phyloP scores from a whole-genome alignment of 2,329 filamentous ascomycete species.

The Didymella pinodella region DNA sequence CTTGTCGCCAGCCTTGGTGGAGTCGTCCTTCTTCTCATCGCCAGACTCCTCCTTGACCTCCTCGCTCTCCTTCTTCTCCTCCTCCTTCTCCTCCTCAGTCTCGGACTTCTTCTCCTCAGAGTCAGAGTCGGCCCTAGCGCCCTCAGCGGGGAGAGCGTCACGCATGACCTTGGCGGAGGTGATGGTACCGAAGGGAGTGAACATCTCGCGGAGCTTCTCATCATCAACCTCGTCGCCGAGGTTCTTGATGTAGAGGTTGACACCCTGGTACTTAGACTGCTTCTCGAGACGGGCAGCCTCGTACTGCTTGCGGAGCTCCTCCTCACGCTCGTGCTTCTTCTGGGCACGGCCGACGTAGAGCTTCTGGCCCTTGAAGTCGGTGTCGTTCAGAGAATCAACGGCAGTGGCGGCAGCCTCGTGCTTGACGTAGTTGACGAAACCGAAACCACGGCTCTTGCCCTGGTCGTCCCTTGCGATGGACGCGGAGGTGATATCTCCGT shows the following conservation, averaged over 20 bases:
- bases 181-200: slow-evolving; percentile 89
- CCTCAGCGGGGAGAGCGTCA: slow-evolving; percentile 69
- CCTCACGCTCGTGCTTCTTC: slow-evolving; percentile 99
- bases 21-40: slow-evolving; percentile 65
- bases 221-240: slow-evolving; percentile 96
- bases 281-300: slow-evolving; percentile 98
- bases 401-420: slow-evolving; percentile 87
- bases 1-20: slow-evolving; percentile 61
- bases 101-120: slow-evolving; percentile 56
- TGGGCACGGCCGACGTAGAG: slow-evolving; percentile 98
- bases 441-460: slow-evolving; percentile 93
- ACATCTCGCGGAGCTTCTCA: slow-evolving; percentile 95
- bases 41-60: slow-evolving; percentile 66
- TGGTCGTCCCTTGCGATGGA: slow-evolving; percentile 89
- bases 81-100: slow-evolving; percentile 59
- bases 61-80: slow-evolving; percentile 63
- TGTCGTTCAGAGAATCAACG: slow-evolving; percentile 90
- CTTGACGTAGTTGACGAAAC: slow-evolving; percentile 93
- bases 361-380: slow-evolving; percentile 91
- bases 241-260: slow-evolving; percentile 99
- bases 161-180: slow-evolving; percentile 99
- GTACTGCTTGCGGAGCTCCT: slow-evolving; percentile 98
- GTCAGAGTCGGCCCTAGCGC: slow-evolving; percentile 55
- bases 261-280: slow-evolving; percentile 98
- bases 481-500: slow-evolving; percentile 92